Evolutionary conservation across 768 basidiomycete genomes (phyloP), one percentile per base, ranked within the genome.

Genomic region (Punctularia strigosozonata): DNA sequence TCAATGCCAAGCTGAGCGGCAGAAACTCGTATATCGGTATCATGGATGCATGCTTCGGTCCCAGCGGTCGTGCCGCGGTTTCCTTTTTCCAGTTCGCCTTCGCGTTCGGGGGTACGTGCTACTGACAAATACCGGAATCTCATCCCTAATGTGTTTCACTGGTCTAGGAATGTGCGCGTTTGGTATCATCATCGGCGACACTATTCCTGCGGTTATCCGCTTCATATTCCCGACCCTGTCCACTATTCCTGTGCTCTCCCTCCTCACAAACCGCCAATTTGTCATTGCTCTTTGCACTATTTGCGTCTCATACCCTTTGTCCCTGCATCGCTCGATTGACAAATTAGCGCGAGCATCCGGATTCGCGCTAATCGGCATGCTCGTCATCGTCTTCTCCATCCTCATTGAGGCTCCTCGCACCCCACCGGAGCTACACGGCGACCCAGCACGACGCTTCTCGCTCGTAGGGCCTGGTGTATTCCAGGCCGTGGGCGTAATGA

Each of bases 21-120:
- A 68, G 85, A 35, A 79, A 77, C 47, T 88, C 88, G 2, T 97
- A 97, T 53, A 91, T 92, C 42, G 90, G 83, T 48, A 83, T 95
- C 39, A 94, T 97, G 91, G 67, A 85, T 54, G 81, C 77, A 37
- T 92, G 87, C 58, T 99, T 92, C 58, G 95, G 95, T 5, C 58
- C 74, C 10, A 80, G 78, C 38, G 95, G 95, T n/a, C 75, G 89
- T 37, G 87, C 88, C 2, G 87, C 88, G 1, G 88, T 95, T 14
- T 94, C 92, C 0, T 81, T 97, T 57, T 98, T 99, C 55, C 95
- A 98, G 55, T 98, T 99, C 54, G 68, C 90, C 3, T 98, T 99
- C 54, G 95, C 95, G 6, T 95, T 95, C 47, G 95, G 95, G 50
- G 92, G 90, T 80, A 51, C 38, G 74, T 45, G 38, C 57, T n/a